Evolutionary conservation across 2,329 filamentous ascomycete genomes (phyloP).

Genomic region (Microdochium trichocladiopsis): DNA sequence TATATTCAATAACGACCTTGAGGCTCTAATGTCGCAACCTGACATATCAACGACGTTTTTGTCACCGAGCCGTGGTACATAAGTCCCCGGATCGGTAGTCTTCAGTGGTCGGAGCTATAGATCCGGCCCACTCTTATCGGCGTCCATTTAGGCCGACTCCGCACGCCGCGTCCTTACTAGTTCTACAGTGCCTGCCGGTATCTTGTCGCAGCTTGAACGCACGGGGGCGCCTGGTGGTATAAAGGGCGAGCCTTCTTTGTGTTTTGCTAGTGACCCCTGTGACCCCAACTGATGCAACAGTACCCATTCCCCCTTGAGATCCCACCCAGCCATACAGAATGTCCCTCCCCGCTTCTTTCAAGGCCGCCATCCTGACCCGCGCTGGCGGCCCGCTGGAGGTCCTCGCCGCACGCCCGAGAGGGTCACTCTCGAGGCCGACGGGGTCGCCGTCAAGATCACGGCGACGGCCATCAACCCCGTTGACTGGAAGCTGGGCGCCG

Average conservation of each 20-base stretch:
- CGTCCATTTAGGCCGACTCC: not conserved
- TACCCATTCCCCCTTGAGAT: not conserved
- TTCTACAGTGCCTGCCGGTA: too few relatives aligned
- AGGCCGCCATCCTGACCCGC: constrained; percentile 6
- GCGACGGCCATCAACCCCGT: constrained; percentile 25
- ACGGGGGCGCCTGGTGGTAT: not conserved
- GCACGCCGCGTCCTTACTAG: not conserved
- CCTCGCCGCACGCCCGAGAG: constrained; percentile 6
- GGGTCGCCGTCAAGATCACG: constrained; percentile 8
- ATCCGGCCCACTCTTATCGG: not conserved
- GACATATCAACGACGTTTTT: not conserved
- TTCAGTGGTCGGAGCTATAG: not conserved
- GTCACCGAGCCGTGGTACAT: not conserved
- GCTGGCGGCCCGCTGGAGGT: constrained; percentile 7
- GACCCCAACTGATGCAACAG: not conserved
- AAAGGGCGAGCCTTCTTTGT: not conserved
- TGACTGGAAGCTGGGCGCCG: constrained; percentile 25
- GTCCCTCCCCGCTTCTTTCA: constrained; percentile 8
- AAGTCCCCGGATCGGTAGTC: not conserved
- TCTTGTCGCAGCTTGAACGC: too few relatives aligned
- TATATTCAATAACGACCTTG: not conserved
- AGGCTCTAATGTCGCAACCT: not conserved
- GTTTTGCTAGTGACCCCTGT: not conserved
- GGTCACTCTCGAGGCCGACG: constrained; percentile 2
- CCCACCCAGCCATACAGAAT: too few relatives aligned